Conservation (phyloP, 1,284 basidiomycete genomes). For the Cystobasidiaceae sp. region DNA sequence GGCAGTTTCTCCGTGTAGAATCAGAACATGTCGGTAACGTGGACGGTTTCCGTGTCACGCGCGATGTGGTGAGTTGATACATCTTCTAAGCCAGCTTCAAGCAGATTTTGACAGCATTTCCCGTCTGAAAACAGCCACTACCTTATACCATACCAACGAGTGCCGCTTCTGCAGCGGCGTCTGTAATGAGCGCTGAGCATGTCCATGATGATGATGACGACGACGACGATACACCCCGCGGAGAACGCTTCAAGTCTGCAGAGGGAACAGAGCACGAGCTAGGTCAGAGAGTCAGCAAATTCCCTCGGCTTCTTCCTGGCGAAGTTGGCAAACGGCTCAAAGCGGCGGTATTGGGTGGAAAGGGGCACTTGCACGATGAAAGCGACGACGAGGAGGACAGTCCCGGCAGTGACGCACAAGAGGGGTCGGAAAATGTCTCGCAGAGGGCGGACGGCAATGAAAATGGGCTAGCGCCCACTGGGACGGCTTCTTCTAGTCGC, state of each 20-base stretch:
- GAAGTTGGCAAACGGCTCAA: slow-evolving; percentile 15
- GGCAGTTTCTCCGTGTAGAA: slow-evolving; percentile 25
- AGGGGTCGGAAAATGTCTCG: no score
- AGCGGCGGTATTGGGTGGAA: slow-evolving; percentile 5
- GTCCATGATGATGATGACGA: slow-evolving; percentile 11
- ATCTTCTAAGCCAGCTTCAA: no score
- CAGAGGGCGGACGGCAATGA: no score
- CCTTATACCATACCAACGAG: slow-evolving; percentile 16
- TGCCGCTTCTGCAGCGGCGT: neutral
- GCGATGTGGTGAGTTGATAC: slow-evolving; percentile 20
- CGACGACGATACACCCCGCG: neutral
- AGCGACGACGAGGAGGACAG: slow-evolving; percentile 30
- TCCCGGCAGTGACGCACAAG: slow-evolving; percentile 7
- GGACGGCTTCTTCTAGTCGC: no score
- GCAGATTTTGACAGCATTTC: neutral
- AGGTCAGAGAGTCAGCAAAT: neutral
- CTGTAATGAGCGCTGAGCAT: no score
- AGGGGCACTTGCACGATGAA: slow-evolving; percentile 4
- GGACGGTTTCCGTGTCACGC: slow-evolving; percentile 32
- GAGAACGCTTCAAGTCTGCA: slow-evolving; percentile 5
- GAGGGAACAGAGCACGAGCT: slow-evolving; percentile 8
- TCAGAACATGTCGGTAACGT: slow-evolving; percentile 28
- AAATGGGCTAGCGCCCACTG: no score
- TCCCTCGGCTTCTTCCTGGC: slow-evolving; percentile 16
- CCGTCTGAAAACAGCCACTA: neutral